phyloP scores from a whole-genome alignment of 1,139 yeast species.

The Candida labiduridarum region DNA sequence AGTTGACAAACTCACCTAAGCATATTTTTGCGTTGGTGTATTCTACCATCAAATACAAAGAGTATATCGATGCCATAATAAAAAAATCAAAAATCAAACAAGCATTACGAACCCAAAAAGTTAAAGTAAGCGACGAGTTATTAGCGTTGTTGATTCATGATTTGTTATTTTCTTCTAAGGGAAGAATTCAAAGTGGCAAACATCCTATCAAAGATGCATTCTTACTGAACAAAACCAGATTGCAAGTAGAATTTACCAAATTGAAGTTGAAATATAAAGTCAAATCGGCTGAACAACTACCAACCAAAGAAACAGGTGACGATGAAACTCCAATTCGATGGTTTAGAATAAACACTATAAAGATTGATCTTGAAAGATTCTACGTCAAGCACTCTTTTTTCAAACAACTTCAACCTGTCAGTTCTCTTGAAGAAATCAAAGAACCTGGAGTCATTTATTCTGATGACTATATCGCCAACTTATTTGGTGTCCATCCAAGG shows the following conservation, averaged over 20 bases:
- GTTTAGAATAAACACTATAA: conserved; percentile 75
- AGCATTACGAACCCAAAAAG: conserved; percentile 29
- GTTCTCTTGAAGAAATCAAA: conserved; percentile 45
- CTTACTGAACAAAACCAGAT: conserved; percentile 73
- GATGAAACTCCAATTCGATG: conserved; percentile 87
- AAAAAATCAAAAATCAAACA: conserved; percentile 64
- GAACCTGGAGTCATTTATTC: conserved; percentile 60
- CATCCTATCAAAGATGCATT: conserved; percentile 84
- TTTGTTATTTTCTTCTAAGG: conserved; percentile 69
- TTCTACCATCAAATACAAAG: conserved; percentile 72
- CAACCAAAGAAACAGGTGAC: conserved; percentile 32
- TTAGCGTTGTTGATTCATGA: conserved; percentile 78
- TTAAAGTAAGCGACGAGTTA: conserved; percentile 47
- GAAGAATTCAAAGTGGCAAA: conserved; percentile 87
- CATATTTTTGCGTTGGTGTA: conserved; percentile 83
- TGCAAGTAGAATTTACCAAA: conserved; percentile 80
- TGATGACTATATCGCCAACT: conserved; percentile 70
- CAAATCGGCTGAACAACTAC: conserved; percentile 36
- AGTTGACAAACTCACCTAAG: conserved; percentile 55
- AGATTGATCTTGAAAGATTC: conserved; percentile 41
- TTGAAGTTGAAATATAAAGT: conserved; percentile 71
- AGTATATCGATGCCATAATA: conserved; percentile 61
- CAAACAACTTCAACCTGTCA: conserved; percentile 50
- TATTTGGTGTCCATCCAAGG: conserved; percentile 80
- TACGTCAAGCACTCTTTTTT: conserved; percentile 43